Percentiles rank a stretch among this genome's conserved stretches.
Evolutionary conservation across 345 rosid species (phyloP).

Genomic region (Physaria fendleri): DNA sequence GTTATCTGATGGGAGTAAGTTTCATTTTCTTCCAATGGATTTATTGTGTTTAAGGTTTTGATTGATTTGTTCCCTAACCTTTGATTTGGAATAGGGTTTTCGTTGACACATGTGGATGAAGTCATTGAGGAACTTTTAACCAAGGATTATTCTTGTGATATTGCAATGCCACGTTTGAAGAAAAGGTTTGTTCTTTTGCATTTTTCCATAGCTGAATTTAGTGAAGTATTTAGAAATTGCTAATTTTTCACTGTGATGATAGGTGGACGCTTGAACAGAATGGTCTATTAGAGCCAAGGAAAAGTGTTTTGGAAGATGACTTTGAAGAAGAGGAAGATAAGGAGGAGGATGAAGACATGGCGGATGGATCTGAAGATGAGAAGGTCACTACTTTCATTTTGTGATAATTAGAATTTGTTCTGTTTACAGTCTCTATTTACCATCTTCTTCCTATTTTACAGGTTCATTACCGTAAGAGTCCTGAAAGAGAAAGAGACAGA

Average conservation of each 20-base stretch:
- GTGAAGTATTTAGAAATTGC: background rate
- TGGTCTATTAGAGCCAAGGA: conserved; percentile 67
- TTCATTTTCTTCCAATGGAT: background rate
- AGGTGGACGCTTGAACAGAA: conserved; percentile 80
- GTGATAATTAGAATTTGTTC: background rate
- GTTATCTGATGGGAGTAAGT: conserved; percentile 66
- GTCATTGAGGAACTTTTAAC: conserved; percentile 80
- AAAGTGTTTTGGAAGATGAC: conserved; percentile 91
- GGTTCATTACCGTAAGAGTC: conserved; percentile 81
- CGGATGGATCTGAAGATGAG: conserved; percentile 56
- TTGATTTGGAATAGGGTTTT: conserved; percentile 37
- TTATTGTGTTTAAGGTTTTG: background rate
- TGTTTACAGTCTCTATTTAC: background rate
- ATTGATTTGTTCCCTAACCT: background rate
- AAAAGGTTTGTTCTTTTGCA: conserved; percentile 45
- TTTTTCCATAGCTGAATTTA: background rate
- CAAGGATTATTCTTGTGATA: conserved; percentile 79
- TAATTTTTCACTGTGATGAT: conserved; percentile 4
- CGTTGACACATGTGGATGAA: conserved; percentile 78
- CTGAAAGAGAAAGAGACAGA: conserved; percentile 73
- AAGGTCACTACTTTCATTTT: conserved; percentile 35
- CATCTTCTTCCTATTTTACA: conserved; percentile 26
- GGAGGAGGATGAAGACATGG: conserved; percentile 67
- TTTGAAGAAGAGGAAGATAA: conserved; percentile 96
- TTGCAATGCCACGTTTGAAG: conserved; percentile 82